Percentiles rank a stretch among this genome's conserved stretches.
These are phyloP conservation scores for Oryza meyeriana DNA, from an alignment of 176 grass and related monocot genomes.

Conservation along the genomic window DNA sequence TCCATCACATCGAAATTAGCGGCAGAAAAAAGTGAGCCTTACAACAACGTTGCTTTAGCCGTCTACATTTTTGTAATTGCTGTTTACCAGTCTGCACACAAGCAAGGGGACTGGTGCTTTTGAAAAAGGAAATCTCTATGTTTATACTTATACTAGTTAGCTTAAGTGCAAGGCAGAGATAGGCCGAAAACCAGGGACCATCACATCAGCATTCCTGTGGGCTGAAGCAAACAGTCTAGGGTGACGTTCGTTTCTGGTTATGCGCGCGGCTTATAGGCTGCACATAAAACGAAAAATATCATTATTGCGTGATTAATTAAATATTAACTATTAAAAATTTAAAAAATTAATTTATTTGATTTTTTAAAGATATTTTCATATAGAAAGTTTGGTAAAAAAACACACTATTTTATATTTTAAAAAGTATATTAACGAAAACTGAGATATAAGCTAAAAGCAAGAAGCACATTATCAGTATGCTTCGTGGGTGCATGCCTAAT, in stretches of 20 bases:
- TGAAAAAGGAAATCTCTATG: neutral
- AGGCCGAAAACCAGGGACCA: neutral
- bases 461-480: too few relatives aligned
- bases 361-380: too few relatives aligned
- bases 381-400: too few relatives aligned
- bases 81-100: neutral
- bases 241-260: too few relatives aligned
- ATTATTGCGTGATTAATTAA: too few relatives aligned
- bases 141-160: neutral
- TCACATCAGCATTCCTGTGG: slow-evolving; percentile 18
- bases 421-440: too few relatives aligned
- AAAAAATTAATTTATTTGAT: too few relatives aligned
- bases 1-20: neutral
- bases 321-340: too few relatives aligned
- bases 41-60: neutral
- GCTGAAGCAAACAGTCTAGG: slow-evolving; percentile 11
- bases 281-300: too few relatives aligned
- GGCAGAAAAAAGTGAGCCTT: neutral
- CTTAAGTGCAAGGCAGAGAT: neutral
- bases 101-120: neutral
- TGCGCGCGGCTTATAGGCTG: too few relatives aligned
- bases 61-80: neutral
- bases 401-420: too few relatives aligned
- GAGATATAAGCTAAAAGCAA: too few relatives aligned
- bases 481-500: slow-evolving; percentile 10